Base-by-base conservation (phyloP, 1,284 basidiomycete genomes). In the Malassezia obtusa region DNA sequence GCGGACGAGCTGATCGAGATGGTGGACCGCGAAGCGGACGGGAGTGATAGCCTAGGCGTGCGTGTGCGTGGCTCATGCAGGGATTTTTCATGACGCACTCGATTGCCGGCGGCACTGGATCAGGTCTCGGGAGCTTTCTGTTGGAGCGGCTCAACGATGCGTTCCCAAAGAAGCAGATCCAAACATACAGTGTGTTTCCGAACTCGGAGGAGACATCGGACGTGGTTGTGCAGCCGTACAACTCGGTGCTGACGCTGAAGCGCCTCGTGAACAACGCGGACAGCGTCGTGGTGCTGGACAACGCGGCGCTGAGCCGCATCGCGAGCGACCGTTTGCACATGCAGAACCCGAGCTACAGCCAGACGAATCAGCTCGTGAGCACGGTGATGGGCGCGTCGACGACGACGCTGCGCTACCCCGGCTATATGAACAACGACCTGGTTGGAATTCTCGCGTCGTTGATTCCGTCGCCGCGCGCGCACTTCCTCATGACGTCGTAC, bases 401-500 rank as follows among this genome's bases (percentile, higher is more conserved):
- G 0, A 89, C 92, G 67, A 98, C 94, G 15, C 80, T 99, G 22
- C 83, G 94, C 64, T 98, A 95, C 77, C 94, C 94, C 0, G 88
- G 89, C 46, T 98, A 98, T 77, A 98, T 96, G 92, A 98, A 98
- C 79, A 99, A 98, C 68, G 92, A 99, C 72, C 82, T 73, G 9
- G 67, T 95, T 61, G 89, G 91, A 24, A 95, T 99, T 66, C 87
- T 98, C 53, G 90, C 94, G 2, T 91, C 88, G 12, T 81, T 99
- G 49, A 96, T 98, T 63, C 94, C 94, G 2, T 98, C 94, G 10
- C 92, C 94, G n/a, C 81, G 92, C 49, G 96, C 91, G 68, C 94
- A 99, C 77, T 98, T 98, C 80, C 81, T 99, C 54, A 95, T 92
- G 87, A 98, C 94, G n/a, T 90, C 89, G 15, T 99, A 98, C 70